phyloP scores from a whole-genome alignment of 1,139 yeast species.

The Scheffersomyces insectosa region DNA sequence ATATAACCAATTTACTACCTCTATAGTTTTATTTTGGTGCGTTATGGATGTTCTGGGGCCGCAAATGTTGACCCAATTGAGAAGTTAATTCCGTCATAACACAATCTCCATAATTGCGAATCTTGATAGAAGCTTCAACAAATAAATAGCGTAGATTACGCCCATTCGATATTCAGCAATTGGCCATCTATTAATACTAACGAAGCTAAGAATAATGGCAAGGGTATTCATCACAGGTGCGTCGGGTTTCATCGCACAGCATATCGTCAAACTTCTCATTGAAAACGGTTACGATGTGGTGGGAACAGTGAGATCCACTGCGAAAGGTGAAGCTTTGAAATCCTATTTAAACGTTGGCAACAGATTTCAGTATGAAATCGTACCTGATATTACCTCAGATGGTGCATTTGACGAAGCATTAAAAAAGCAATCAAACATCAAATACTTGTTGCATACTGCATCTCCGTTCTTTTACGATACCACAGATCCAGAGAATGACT shows the following conservation, averaged over 20 bases:
- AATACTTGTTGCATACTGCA: conserved; percentile 21
- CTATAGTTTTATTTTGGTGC: too few relatives aligned
- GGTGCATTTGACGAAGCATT: conserved; percentile 39
- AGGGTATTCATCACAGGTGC: conserved; percentile 41
- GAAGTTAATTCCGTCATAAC: too few relatives aligned
- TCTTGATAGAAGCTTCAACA: too few relatives aligned
- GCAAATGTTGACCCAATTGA: too few relatives aligned
- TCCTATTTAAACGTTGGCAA: conserved; percentile 9
- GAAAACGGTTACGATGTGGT: conserved; percentile 30
- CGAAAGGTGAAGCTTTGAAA: conserved; percentile 30
- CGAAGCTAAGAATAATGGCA: conserved; percentile 2
- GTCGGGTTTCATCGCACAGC: conserved; percentile 43
- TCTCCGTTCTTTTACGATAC: conserved; percentile 28
- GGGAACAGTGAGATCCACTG: conserved; percentile 36
- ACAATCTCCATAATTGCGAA: too few relatives aligned
- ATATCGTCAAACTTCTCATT: conserved; percentile 26
- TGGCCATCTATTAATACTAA: too few relatives aligned
- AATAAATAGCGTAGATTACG: too few relatives aligned
- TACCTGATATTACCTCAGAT: conserved; percentile 31
- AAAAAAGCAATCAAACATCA: conserved; percentile 16
- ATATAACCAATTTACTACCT: too few relatives aligned
- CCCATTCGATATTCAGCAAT: too few relatives aligned
- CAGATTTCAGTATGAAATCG: conserved; percentile 33
- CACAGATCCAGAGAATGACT: conserved; percentile 37
- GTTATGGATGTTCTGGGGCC: too few relatives aligned